Evolutionary conservation across 108 stramenopile genomes (phyloP), one percentile per base, ranked within the genome.

Genomic region (Nitzschia sp.): DNA sequence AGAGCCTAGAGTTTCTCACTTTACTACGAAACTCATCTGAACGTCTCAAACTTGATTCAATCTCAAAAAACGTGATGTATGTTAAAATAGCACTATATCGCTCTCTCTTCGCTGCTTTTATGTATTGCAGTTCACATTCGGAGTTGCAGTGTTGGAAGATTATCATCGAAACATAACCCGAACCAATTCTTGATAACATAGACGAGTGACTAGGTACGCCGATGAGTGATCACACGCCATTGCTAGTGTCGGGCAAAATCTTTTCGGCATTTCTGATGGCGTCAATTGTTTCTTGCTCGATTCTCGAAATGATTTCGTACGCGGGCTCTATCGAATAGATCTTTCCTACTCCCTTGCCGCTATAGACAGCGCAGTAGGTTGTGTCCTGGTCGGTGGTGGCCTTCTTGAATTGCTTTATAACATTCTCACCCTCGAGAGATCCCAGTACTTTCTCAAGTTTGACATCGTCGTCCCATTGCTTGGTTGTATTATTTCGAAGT

Each of bases 311-410:
- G 48, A 92, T 69, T 34, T 87, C 85, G 68, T 76, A 83, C 0
- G 90, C 86, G 31, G 80, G 57, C 28, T 85, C 79, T 49, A 92
- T 81, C 17, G 60, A 53, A 21, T 59, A 17, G 18, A 92, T 84
- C 25, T 81, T 77, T 0, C 87, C 91, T 13, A 89, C 88, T 5
- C 91, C 91, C 63, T 92, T 77, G 8, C 91, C 91, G 26, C 81
- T 36, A 29, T 75, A 78, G 3, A 83, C 78, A 38, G 56, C 70
- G 0, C 64, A 48, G 26, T 78, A 42, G 29, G 56, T 32, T 13
- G 59, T 6, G 54, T 87, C 78, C 18, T 68, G 45, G 9, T 31
- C 46, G 2, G 54, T 33, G 13, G 17, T 36, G 8, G 82, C 82
- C 26, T 35, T 34, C 29, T 76, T 74, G 62, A 78, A 85, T 36